These are phyloP conservation scores for Yamagishiella unicocca DNA, from an alignment of 139 green algal genomes.

Conservation along the genomic window DNA sequence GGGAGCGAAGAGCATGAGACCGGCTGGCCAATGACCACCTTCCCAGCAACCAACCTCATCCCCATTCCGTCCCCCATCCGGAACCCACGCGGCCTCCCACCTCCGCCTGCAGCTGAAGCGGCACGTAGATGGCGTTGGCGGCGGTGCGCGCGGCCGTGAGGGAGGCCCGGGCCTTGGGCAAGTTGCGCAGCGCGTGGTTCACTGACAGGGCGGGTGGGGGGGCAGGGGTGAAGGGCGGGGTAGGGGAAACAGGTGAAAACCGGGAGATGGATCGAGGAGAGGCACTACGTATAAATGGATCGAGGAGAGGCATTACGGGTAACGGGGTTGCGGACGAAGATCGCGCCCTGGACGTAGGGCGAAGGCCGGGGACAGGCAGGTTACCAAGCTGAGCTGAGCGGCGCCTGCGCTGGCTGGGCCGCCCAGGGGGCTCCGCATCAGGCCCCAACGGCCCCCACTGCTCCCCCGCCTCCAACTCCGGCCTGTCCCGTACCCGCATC, in stretches of 20 bases:
- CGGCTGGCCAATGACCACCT: not conserved
- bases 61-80: not conserved
- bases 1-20: not conserved
- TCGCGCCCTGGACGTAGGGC: too few relatives aligned
- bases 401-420: too few relatives aligned
- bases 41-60: not conserved
- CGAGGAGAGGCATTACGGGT: too few relatives aligned
- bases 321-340: too few relatives aligned
- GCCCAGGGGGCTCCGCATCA: too few relatives aligned
- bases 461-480: too few relatives aligned
- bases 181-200: slow-evolving; percentile 93
- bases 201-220: slow-evolving; percentile 53
- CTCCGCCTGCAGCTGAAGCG: slow-evolving; percentile 88
- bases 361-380: too few relatives aligned
- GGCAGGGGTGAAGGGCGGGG: not conserved
- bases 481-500: not conserved
- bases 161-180: slow-evolving; percentile 93
- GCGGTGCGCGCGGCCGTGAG: slow-evolving; percentile 95
- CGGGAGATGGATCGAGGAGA: too few relatives aligned
- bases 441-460: too few relatives aligned
- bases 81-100: slow-evolving; percentile 42
- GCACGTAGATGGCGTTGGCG: slow-evolving; percentile 98
- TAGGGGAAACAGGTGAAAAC: too few relatives aligned
- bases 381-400: too few relatives aligned
- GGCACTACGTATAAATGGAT: too few relatives aligned